These are phyloP conservation scores for Uncinocarpus reesii DNA, from an alignment of 2,329 filamentous ascomycete species.

Conservation along the genomic window DNA sequence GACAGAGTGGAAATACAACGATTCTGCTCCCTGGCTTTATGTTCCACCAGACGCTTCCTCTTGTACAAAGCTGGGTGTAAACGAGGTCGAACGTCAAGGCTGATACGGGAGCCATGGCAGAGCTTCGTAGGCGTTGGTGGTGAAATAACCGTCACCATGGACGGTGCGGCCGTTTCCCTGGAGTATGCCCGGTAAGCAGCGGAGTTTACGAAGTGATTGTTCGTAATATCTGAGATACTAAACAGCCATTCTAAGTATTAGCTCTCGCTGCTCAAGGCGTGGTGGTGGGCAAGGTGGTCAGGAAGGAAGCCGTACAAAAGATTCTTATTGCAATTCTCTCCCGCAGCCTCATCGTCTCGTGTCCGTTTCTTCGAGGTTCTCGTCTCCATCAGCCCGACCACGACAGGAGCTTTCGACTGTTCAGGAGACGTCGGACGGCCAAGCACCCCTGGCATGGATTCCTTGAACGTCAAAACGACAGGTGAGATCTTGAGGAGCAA, in stretches of 20 bases:
- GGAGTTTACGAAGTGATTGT: neutral
- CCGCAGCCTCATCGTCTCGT: conserved; percentile 4
- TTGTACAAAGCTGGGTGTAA: neutral
- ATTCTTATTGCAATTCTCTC: neutral
- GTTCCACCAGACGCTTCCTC: conserved; percentile 2
- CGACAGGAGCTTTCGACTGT: neutral
- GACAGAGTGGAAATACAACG: neutral
- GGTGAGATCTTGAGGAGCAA: neutral
- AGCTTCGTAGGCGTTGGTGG: conserved; percentile 4
- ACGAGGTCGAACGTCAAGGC: conserved; percentile 10
- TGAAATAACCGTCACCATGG: conserved; percentile 7
- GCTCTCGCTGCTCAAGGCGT: no score
- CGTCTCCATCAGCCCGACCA: conserved; percentile 1
- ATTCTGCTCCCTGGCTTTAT: neutral
- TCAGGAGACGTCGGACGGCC: neutral
- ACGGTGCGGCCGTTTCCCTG: neutral
- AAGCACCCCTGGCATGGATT: neutral
- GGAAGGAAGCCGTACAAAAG: neutral
- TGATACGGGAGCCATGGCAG: conserved; percentile 11
- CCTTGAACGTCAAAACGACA: neutral
- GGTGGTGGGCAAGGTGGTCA: neutral
- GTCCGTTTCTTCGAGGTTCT: conserved; percentile 8
- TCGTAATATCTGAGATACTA: conserved; percentile 2
- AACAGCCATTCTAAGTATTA: neutral
- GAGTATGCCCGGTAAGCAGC: neutral